phyloP scores from a whole-genome alignment of 1,284 basidiomycete genomes.

The Wallemia hederae region DNA sequence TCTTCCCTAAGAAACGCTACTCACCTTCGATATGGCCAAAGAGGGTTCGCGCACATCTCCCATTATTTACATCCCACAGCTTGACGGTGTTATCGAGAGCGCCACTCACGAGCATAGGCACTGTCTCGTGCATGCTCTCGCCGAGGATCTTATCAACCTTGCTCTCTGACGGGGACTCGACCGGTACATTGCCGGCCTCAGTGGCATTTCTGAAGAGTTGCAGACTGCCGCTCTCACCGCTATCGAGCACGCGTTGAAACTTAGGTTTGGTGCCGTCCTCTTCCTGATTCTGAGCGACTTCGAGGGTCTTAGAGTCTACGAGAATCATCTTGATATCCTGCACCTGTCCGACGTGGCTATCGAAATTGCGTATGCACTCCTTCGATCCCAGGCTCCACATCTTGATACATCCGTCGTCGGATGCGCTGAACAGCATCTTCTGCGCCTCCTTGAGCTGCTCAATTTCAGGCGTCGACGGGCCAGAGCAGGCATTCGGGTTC shows the following conservation, averaged over 20 bases:
- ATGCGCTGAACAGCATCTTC: slow-evolving; percentile 86
- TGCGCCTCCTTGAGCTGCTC: slow-evolving; percentile 7
- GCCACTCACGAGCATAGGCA: slow-evolving; percentile 56
- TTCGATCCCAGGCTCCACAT: slow-evolving; percentile 71
- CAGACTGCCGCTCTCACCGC: neutral
- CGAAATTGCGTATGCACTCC: slow-evolving; percentile 54
- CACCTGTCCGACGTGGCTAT: slow-evolving; percentile 79
- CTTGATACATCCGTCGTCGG: slow-evolving; percentile 74
- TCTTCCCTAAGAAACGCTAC: neutral
- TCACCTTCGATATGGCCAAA: slow-evolving; percentile 41
- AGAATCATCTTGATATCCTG: slow-evolving; percentile 62
- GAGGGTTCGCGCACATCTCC: slow-evolving; percentile 46
- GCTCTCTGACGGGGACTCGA: slow-evolving; percentile 5
- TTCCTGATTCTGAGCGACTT: slow-evolving; percentile 6
- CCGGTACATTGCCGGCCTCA: slow-evolving; percentile 3
- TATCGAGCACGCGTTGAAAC: neutral
- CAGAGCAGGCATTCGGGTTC: slow-evolving; percentile 10
- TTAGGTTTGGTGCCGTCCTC: slow-evolving; percentile 13
- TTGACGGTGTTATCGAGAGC: slow-evolving; percentile 89
- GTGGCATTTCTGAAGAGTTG: neutral
- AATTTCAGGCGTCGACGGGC: slow-evolving; percentile 7
- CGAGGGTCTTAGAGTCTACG: slow-evolving; percentile 17
- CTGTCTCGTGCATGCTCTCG: slow-evolving; percentile 12
- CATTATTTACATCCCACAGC: slow-evolving; percentile 78
- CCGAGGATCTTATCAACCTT: neutral